Conservation (phyloP, 495 filamentous ascomycete genomes). For the Amphirosellinia nigrospora region DNA sequence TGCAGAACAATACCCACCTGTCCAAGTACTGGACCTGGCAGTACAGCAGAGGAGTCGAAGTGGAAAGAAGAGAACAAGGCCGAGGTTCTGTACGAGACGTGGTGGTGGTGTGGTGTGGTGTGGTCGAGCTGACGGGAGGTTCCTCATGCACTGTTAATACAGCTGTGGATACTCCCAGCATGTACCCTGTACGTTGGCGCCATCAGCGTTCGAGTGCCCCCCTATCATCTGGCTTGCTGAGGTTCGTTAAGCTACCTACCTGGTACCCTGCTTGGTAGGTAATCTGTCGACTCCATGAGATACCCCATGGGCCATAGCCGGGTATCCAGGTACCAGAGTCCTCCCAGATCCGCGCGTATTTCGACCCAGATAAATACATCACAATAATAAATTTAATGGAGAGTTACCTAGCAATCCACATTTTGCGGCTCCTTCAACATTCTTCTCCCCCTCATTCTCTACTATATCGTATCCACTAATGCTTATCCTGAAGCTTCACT, state of each 20-base stretch:
- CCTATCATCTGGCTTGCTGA: conserved; percentile 13
- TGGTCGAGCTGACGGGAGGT: neutral
- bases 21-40: neutral
- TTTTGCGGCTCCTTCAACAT: conserved; percentile 1
- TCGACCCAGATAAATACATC: neutral
- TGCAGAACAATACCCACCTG: neutral
- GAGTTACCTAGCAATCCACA: neutral
- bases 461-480: neutral
- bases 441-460: neutral
- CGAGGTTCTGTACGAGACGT: neutral
- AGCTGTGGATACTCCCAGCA: neutral
- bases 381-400: neutral
- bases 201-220: neutral
- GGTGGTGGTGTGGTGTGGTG: too few species aligned
- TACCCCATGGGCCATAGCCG: neutral
- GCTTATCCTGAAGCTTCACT: neutral
- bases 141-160: conserved; percentile 1
- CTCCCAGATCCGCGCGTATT: neutral
- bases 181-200: conserved; percentile 9
- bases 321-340: neutral
- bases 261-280: too few species aligned
- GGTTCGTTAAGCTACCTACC: neutral
- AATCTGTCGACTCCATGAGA: neutral
- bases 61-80: neutral
- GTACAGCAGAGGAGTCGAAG: neutral